A percentile compares a stretch with the other conserved stretches of the same genome.
Evolutionary conservation across 805 yeast genomes (phyloP).

Genomic region (Lachancea dasiensis): DNA sequence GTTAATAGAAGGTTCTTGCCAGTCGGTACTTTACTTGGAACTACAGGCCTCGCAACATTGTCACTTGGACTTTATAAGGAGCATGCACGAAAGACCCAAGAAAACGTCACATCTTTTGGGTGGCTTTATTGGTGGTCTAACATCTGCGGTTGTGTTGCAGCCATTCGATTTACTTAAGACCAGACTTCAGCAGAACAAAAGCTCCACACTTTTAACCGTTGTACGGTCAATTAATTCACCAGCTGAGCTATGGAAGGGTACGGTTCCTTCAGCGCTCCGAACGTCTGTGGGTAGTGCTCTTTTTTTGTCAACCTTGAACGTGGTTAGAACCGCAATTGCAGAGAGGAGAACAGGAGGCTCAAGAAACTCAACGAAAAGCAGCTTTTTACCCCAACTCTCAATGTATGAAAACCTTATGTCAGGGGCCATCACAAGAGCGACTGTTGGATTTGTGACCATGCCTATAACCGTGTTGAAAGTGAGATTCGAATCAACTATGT

Average conservation of each 20-base stretch:
- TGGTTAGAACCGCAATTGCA: conserved; percentile 49
- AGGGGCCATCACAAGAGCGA: conserved; percentile 74
- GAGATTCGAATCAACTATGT: conserved; percentile 76
- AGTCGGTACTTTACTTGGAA: no score
- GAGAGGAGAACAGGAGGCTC: conserved; percentile 14
- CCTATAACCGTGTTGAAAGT: conserved; percentile 90
- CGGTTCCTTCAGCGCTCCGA: conserved; percentile 81
- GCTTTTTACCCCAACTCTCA: conserved; percentile 62
- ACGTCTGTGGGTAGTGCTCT: conserved; percentile 89
- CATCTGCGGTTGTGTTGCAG: conserved; percentile 74
- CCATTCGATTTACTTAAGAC: conserved; percentile 89
- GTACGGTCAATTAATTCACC: conserved; percentile 37
- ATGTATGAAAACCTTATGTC: conserved; percentile 62
- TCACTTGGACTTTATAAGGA: neutral
- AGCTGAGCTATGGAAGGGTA: conserved; percentile 81
- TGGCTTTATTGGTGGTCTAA: conserved; percentile 80
- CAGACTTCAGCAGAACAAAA: conserved; percentile 60
- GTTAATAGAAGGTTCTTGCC: no score
- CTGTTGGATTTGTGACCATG: conserved; percentile 86
- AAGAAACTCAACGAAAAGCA: conserved; percentile 21
- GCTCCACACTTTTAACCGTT: conserved; percentile 28
- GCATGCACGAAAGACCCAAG: conserved; percentile 13
- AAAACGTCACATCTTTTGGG: conserved; percentile 54
- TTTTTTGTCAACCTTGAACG: conserved; percentile 68
- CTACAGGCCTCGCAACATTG: no score